Conservation (phyloP, 1,139 yeast genomes). For the Hyphopichia khmerensis region DNA sequence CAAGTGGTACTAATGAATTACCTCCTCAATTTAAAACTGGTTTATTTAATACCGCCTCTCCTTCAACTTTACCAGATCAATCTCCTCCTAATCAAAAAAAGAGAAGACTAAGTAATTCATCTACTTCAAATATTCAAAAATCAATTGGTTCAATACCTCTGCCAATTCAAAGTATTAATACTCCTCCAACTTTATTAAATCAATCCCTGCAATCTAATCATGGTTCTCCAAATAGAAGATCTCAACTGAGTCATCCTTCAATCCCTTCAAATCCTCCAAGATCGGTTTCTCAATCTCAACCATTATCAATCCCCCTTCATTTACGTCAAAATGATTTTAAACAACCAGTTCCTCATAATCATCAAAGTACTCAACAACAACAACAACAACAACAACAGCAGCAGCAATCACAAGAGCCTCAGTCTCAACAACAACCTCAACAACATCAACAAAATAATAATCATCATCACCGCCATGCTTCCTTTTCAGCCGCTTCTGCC, state of each 20-base stretch:
- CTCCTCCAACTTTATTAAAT: conserved; percentile 17
- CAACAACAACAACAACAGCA: conserved; percentile 1
- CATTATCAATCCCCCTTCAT: conserved; percentile 2
- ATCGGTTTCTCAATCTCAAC: conserved; percentile 1
- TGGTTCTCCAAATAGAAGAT: background rate
- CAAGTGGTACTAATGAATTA: background rate
- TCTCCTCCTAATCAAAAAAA: background rate
- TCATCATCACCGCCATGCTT: conserved; percentile 53
- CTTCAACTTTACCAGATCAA: background rate
- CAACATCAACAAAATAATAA: conserved; percentile 7
- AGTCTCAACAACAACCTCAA: background rate
- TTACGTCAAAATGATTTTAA: conserved; percentile 4
- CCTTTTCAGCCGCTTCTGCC: conserved; percentile 80
- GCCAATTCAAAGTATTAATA: conserved; percentile 24
- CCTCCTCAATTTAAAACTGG: conserved; percentile 23
- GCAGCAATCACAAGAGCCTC: background rate
- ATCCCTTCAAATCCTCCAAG: background rate
- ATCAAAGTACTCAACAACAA: conserved; percentile 6
- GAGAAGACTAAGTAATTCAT: background rate
- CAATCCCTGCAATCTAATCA: conserved; percentile 9
- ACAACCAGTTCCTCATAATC: background rate
- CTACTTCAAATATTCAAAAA: background rate
- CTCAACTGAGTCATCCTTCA: conserved; percentile 9
- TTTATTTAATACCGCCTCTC: conserved; percentile 13
- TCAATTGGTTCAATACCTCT: conserved; percentile 16